Evolutionary conservation across 2,329 filamentous ascomycete species (phyloP).

Genomic region (Stagonosporopsis tanaceti): DNA sequence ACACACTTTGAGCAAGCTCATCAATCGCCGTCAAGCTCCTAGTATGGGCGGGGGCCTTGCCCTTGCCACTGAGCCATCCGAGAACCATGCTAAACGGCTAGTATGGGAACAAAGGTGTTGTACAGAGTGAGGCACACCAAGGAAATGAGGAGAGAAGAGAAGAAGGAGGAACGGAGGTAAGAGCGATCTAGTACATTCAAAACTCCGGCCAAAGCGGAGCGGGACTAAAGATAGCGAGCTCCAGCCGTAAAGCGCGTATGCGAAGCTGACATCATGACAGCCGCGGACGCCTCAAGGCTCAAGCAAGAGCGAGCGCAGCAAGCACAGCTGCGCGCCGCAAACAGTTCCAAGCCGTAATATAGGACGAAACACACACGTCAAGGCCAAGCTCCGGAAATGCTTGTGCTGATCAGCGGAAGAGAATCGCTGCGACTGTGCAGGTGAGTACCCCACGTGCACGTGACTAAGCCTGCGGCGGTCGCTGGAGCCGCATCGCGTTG

Average conservation of each 20-base stretch:
- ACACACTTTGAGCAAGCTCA: conserved; percentile 64
- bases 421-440: not conserved
- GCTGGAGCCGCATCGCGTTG: conserved; percentile 12
- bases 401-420: conserved; percentile 4
- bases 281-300: conserved; percentile 2
- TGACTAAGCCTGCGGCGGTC: conserved; percentile 5
- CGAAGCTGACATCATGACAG: conserved; percentile 11
- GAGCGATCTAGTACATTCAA: conserved; percentile 11
- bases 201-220: conserved; percentile 15
- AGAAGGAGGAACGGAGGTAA: conserved; percentile 11
- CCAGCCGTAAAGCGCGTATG: conserved; percentile 13
- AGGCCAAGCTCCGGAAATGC: conserved; percentile 4
- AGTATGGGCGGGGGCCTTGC: conserved; percentile 53
- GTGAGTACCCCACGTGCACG: conserved; percentile 14
- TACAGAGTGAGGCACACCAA: conserved; percentile 13
- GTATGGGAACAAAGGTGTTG: not conserved
- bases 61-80: conserved; percentile 51
- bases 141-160: conserved; percentile 3
- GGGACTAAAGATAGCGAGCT: conserved; percentile 18
- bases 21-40: conserved; percentile 65
- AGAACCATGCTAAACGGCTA: conserved; percentile 37
- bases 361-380: conserved; percentile 2
- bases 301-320: not conserved
- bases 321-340: not conserved
- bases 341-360: not conserved